phyloP scores from a whole-genome alignment of 2,329 filamentous ascomycete genomes.

The Penicillium palitans region DNA sequence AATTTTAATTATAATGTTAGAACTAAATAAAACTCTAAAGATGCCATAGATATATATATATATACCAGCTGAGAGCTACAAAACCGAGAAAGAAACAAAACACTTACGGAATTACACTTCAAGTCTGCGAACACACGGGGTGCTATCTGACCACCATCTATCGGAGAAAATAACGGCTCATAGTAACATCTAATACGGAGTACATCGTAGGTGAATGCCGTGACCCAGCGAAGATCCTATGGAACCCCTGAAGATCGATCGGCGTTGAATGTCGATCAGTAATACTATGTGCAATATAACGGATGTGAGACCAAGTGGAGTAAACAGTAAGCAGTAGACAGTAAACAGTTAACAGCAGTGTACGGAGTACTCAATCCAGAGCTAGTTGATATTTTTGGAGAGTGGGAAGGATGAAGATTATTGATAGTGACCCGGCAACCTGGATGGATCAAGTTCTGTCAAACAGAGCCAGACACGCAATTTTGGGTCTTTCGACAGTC shows the following conservation, averaged over 20 bases:
- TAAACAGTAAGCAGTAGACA: neutral
- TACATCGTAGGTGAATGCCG: neutral
- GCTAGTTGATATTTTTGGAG: neutral
- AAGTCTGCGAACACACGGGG: neutral
- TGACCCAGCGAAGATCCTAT: slow-evolving; percentile 5
- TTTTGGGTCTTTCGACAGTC: neutral
- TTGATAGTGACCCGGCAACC: neutral
- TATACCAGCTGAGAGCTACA: too few species aligned
- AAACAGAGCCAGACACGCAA: neutral
- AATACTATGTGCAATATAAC: neutral
- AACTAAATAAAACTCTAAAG: neutral
- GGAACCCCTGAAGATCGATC: slow-evolving; percentile 17
- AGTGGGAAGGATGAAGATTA: neutral
- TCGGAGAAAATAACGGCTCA: neutral
- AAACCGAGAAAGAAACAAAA: neutral
- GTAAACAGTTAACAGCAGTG: neutral
- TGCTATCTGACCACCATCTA: neutral
- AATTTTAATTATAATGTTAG: neutral
- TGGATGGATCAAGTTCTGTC: neutral
- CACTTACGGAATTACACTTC: neutral
- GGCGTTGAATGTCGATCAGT: slow-evolving; percentile 4
- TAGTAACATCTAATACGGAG: neutral
- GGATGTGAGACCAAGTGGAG: slow-evolving; percentile 10
- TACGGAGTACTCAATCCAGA: neutral
- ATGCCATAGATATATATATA: neutral